A percentile compares a stretch with the other conserved stretches of the same genome.
Conservation (phyloP, 495 filamentous ascomycete species). For the Delitschia confertaspora region DNA sequence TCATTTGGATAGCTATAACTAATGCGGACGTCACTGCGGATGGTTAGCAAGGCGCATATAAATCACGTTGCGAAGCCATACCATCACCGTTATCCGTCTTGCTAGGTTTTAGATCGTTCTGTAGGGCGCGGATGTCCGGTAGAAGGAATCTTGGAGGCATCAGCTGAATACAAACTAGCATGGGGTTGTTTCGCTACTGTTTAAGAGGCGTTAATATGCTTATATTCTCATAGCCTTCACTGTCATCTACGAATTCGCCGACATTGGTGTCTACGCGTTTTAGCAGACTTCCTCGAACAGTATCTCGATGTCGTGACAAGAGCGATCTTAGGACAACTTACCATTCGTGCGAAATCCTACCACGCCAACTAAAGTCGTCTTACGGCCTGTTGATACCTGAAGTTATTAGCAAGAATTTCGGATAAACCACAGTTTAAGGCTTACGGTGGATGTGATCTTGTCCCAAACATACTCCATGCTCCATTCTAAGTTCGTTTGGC, state of each 20-base stretch:
- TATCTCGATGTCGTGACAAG: constrained; percentile 18
- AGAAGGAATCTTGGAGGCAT: constrained; percentile 47
- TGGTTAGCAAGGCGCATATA: constrained; percentile 17
- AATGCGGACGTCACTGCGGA: constrained; percentile 68
- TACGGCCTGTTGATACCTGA: constrained; percentile 69
- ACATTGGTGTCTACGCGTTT: constrained; percentile 51
- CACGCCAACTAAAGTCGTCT: constrained; percentile 71
- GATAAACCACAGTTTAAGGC: constrained; percentile 11
- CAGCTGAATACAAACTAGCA: background rate
- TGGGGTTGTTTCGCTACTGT: constrained; percentile 39
- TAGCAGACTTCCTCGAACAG: constrained; percentile 22
- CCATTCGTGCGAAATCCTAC: constrained; percentile 74
- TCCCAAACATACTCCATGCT: constrained; percentile 95
- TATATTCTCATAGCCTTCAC: constrained; percentile 67
- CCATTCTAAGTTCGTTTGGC: constrained; percentile 77
- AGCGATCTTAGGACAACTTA: too few relatives aligned
- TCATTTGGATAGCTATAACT: constrained; percentile 79
- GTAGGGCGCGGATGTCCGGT: constrained; percentile 56
- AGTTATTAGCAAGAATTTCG: background rate
- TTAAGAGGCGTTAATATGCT: constrained; percentile 61
- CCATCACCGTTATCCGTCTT: constrained; percentile 67
- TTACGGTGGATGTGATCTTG: constrained; percentile 71
- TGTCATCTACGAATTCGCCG: constrained; percentile 42
- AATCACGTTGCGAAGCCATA: constrained; percentile 29
- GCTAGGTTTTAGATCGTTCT: constrained; percentile 53